These are phyloP conservation scores for Nigrospora sphaerica DNA, from an alignment of 2,329 filamentous ascomycete species.

Conservation along the genomic window DNA sequence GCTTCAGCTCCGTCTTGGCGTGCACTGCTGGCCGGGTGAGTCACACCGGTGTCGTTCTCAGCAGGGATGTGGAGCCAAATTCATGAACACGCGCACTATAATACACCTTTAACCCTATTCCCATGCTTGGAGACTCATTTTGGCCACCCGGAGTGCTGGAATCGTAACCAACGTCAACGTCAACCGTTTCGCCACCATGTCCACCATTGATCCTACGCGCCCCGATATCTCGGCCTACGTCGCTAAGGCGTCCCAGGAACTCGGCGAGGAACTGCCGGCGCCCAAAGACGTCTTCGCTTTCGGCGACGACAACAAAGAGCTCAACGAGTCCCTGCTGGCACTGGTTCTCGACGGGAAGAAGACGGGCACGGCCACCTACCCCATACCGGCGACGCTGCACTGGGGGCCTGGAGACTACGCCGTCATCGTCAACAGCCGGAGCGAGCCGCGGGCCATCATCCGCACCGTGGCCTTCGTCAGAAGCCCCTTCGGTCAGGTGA, in stretches of 20 bases:
- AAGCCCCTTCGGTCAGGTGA: no score
- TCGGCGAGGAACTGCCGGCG: constrained; percentile 10
- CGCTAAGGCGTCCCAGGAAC: constrained; percentile 11
- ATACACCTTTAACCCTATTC: no score
- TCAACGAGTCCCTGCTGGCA: constrained; percentile 9
- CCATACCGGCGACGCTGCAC: constrained; percentile 16
- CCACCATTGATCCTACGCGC: constrained; percentile 9
- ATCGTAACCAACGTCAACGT: no score
- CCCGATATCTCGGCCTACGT: constrained; percentile 19
- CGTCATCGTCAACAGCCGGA: constrained; percentile 17
- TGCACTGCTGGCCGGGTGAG: no score
- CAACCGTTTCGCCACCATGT: constrained; percentile 3
- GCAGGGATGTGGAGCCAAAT: no score
- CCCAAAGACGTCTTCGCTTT: constrained; percentile 21
- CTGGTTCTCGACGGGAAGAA: constrained; percentile 17
- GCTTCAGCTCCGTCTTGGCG: no score
- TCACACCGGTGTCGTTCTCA: no score
- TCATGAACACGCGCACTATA: no score
- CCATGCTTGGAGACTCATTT: no score
- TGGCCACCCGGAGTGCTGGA: no score
- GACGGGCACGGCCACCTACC: constrained; percentile 21
- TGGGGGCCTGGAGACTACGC: constrained; percentile 20
- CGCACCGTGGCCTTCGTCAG: no score
- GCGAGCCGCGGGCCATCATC: no score
- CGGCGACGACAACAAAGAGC: constrained; percentile 8